Base-by-base conservation (phyloP, 1,284 basidiomycete species). In the Ustilago nuda region DNA sequence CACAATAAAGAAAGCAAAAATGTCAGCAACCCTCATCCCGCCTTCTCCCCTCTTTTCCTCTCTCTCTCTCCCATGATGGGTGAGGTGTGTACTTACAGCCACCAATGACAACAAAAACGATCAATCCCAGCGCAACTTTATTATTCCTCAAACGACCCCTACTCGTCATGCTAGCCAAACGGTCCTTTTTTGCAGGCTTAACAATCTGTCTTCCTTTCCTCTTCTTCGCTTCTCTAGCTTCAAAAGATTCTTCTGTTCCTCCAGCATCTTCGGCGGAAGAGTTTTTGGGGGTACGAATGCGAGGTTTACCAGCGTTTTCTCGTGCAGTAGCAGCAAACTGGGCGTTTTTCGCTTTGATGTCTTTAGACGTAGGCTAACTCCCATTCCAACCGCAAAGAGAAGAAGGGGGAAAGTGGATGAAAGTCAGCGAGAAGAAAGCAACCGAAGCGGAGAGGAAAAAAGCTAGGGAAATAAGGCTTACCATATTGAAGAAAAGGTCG, bases 21-120 rank as follows among this genome's bases (percentile, higher is more conserved):
- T 11, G 30, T 53, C 53, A 51, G 36, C 17, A 33, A 30, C 15
- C 8, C 41, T 36, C 23, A 27, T 27, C 15, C 46, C 45, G n/a
- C 36, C 19, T 43, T 33, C 13, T 43, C 3, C 39, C n/a, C 43
- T 19, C 23, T 27, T 27, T 27, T 27, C 23, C 3, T 27, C 23
- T 27, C 23, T 27, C 23, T 27, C 23, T 27, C 3, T 27, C 23
- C 23, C 23, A 27, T 27, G 23, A 27, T 27, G 23, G 23, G 23
- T 27, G 45, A 39, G 8, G n/a, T 13, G 11, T 37, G 13, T 19
- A 77, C 74, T 73, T 57, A 79, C 77, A 74, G 3, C 77, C 77
- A 4, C 77, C 77, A 35, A 70, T 51, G 27, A 79, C 77, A 17
- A 79, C 77, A 55, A 79, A 79, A 33, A 59, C 52, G 11, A 79